These are phyloP conservation scores for Triticum urartu DNA, from an alignment of 176 grass and related monocot genomes.

Conservation along the genomic window DNA sequence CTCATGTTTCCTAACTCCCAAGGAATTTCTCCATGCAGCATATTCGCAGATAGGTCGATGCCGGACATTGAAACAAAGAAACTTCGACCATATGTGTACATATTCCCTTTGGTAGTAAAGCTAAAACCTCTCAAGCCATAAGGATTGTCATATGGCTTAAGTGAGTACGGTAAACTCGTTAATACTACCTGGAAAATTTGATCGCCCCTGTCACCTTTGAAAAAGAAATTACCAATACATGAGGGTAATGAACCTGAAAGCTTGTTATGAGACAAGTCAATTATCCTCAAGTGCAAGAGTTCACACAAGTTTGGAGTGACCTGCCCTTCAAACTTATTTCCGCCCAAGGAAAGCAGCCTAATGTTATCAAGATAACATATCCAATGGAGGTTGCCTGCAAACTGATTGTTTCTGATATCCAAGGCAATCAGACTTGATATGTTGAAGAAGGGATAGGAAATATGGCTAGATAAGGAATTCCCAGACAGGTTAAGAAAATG, in stretches of 20 bases:
- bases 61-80: background rate
- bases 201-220: background rate
- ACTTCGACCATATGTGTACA: background rate
- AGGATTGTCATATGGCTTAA: too few species aligned
- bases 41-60: background rate
- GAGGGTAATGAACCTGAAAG: slow-evolving; percentile 9
- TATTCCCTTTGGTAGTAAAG: slow-evolving; percentile 17
- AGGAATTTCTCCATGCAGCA: background rate
- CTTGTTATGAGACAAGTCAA: slow-evolving; percentile 29
- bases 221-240: background rate
- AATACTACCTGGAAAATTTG: too few species aligned
- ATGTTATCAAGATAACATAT: background rate
- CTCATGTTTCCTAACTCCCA: background rate
- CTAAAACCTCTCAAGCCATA: background rate
- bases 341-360: background rate
- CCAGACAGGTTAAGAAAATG: background rate
- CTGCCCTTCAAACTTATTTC: slow-evolving; percentile 23
- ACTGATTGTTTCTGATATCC: slow-evolving; percentile 19
- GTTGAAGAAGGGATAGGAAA: background rate
- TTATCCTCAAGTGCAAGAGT: background rate
- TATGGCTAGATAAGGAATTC: background rate
- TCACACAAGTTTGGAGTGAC: slow-evolving; percentile 3
- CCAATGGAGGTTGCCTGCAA: background rate
- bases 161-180: too few species aligned
- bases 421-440: background rate